Base-by-base conservation (phyloP, 495 filamentous ascomycete genomes). In the Emericellopsis terricola region DNA sequence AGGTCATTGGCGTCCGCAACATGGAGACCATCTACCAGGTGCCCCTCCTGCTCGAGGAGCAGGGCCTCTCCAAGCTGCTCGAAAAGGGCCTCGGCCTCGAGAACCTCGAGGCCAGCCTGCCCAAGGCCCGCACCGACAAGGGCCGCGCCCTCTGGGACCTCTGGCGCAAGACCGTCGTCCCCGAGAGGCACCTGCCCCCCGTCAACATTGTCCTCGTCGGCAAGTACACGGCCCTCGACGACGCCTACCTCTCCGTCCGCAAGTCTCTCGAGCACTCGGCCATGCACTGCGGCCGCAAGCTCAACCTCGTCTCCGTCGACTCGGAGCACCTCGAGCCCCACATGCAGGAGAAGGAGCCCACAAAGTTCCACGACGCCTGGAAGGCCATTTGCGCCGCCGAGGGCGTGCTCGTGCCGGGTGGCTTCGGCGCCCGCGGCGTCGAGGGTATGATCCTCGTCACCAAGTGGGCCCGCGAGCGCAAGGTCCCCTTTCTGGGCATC, bases 21-120 rank as follows among this genome's bases (percentile, higher is more conserved):
- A 79, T 94, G 41, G 60, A 70, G 5, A 79, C 83, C 0, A 85
- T 78, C 17, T 94, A 94, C 52, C 87, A 92, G 31, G 89, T 97
- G 0, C 89, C 89, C 3, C 55, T 94, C 3, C 78, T 94, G 19
- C 78, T 97, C 3, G 73, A 83, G 38, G 60, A 79, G 29, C 82
- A 96, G 53, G 68, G 71, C 4, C 62, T 94, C 3, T 56, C 87
- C 16, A 48, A 58, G 0, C 62, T 69, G 4, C 59, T 96, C 18
- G 56, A 55, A 4, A 50, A 61, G 5, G 63, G 68, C 11, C 65
- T 86, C n/a, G 50, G 52, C 2, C 65, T 92, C 3, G 54, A 81
- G 20, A 42, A 53, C 19, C 16, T 73, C 10, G n/a, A n/a, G n/a
- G n/a, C n/a, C n/a, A 38, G 48, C 1, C 51, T 65, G 24, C 37